Conservation (phyloP, 2,329 filamentous ascomycete species). For the Xylariaceae sp. region DNA sequence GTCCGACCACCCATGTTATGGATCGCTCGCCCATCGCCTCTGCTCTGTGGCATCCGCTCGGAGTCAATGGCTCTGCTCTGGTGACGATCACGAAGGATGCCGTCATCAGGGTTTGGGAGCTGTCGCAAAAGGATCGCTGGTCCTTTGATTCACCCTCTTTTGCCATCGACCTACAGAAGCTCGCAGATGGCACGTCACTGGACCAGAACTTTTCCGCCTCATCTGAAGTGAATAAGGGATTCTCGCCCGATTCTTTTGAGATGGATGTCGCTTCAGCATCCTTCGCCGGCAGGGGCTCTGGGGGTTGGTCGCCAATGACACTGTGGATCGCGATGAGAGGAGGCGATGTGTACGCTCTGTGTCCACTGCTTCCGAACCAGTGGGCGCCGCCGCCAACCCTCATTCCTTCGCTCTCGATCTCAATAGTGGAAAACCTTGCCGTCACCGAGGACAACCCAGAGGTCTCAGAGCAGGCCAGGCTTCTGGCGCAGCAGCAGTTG, state of each 20-base stretch:
- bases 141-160: slow-evolving; percentile 80
- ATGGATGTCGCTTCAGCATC: slow-evolving; percentile 90
- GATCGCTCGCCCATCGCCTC: slow-evolving; percentile 75
- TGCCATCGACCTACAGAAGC: slow-evolving; percentile 79
- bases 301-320: slow-evolving; percentile 94
- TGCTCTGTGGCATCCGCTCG: slow-evolving; percentile 86
- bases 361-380: slow-evolving; percentile 77
- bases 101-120: slow-evolving; percentile 82
- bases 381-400: slow-evolving; percentile 74
- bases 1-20: slow-evolving; percentile 84
- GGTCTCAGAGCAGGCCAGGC: slow-evolving; percentile 43
- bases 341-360: slow-evolving; percentile 88
- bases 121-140: slow-evolving; percentile 75
- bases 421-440: slow-evolving; percentile 67
- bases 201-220: slow-evolving; percentile 80
- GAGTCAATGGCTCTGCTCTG: slow-evolving; percentile 70
- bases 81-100: slow-evolving; percentile 87
- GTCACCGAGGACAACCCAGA: slow-evolving; percentile 52
- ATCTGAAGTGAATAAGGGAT: slow-evolving; percentile 66
- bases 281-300: slow-evolving; percentile 60
- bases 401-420: slow-evolving; percentile 74
- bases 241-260: slow-evolving; percentile 82
- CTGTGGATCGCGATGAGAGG: slow-evolving; percentile 94
- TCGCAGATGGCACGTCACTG: slow-evolving; percentile 73
- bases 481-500: slow-evolving; percentile 56